Evolutionary conservation across 2,329 filamentous ascomycete genomes (phyloP).

Genomic region (Cryphonectria parasitica): DNA sequence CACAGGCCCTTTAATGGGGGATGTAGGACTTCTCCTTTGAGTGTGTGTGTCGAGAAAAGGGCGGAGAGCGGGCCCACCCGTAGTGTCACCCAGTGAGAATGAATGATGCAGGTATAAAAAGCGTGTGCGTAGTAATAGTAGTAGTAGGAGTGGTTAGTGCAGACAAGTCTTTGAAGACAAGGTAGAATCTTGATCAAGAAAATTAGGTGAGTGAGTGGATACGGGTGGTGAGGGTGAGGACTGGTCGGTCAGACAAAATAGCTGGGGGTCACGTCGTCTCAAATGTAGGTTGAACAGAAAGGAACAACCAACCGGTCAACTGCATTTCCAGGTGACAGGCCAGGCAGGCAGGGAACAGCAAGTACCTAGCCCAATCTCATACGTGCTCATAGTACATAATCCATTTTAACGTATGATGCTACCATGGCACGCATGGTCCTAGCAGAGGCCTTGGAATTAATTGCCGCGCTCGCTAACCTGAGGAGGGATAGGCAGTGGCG

Average conservation of each 20-base stretch:
- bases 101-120: background rate
- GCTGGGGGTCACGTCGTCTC: background rate
- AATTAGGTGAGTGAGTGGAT: too few relatives aligned
- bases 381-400: background rate
- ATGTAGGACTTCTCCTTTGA: background rate
- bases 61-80: background rate
- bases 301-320: background rate
- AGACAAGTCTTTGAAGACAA: background rate
- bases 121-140: background rate
- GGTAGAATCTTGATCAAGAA: too few relatives aligned
- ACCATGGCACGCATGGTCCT: background rate
- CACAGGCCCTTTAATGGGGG: background rate
- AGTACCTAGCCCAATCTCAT: background rate
- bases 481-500: constrained; percentile 1
- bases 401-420: background rate
- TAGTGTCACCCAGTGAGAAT: background rate
- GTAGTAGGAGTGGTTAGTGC: background rate
- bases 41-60: background rate
- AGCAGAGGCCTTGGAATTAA: background rate
- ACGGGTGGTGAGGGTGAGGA: too few relatives aligned
- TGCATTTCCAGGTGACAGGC: background rate
- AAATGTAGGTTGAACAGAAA: background rate
- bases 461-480: background rate
- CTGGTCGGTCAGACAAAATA: too few relatives aligned
- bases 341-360: background rate